phyloP scores from a whole-genome alignment of 2,329 filamentous ascomycete species.

The Taxawa tesnikishii region DNA sequence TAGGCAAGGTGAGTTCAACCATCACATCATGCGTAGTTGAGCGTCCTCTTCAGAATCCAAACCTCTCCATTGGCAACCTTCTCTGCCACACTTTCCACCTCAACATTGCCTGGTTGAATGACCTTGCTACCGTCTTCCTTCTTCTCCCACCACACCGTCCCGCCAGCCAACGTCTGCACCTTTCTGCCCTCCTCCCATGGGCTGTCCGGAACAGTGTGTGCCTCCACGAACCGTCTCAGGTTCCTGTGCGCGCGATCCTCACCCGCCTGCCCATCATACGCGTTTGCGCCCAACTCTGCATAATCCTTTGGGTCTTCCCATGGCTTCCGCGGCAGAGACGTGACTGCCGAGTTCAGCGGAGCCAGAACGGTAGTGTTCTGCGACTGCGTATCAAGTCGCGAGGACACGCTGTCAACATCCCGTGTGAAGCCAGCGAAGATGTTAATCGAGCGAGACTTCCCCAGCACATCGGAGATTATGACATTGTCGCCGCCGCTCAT shows the following conservation, averaged over 20 bases:
- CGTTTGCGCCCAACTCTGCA: slow-evolving; percentile 49
- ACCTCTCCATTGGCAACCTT: slow-evolving; percentile 81
- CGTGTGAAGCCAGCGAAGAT: slow-evolving; percentile 74
- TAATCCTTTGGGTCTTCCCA: slow-evolving; percentile 74
- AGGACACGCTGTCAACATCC: slow-evolving; percentile 56
- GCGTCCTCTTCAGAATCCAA: slow-evolving; percentile 57
- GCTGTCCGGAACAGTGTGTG: slow-evolving; percentile 62
- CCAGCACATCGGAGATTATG: slow-evolving; percentile 74
- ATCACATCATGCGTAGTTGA: slow-evolving; percentile 38
- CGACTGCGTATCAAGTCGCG: slow-evolving; percentile 53
- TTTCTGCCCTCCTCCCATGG: slow-evolving; percentile 64
- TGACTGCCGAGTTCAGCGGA: slow-evolving; percentile 72
- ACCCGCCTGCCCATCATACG: slow-evolving; percentile 65
- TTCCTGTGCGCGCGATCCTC: slow-evolving; percentile 67
- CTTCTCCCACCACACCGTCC: slow-evolving; percentile 72
- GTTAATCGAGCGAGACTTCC: slow-evolving; percentile 64
- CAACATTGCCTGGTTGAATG: slow-evolving; percentile 67
- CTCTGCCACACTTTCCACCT: slow-evolving; percentile 62
- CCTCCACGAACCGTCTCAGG: slow-evolving; percentile 68
- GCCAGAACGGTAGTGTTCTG: slow-evolving; percentile 77
- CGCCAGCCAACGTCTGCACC: slow-evolving; percentile 54
- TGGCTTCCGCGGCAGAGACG: slow-evolving; percentile 67
- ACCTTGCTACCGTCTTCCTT: slow-evolving; percentile 53
- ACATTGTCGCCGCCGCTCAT: slow-evolving; percentile 27
- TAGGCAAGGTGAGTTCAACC: no score